These are phyloP conservation scores for Crotalaria pallida DNA, from an alignment of 306 rosid genomes.

Conservation along the genomic window DNA sequence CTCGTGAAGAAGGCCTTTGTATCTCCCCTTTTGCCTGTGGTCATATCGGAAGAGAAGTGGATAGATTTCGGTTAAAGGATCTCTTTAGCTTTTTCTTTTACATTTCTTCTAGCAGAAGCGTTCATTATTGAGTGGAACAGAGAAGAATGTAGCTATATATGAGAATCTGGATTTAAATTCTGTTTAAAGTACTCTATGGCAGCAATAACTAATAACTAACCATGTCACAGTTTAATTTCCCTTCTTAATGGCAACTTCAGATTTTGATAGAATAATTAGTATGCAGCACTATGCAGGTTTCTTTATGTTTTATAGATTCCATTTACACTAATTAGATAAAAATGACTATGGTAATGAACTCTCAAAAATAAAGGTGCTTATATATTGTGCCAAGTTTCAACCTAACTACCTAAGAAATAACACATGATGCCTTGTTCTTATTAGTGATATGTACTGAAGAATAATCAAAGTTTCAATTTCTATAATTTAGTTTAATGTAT, in stretches of 20 bases:
- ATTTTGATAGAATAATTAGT: background rate
- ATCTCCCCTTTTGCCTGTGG: slow-evolving; percentile 7
- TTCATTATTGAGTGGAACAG: slow-evolving; percentile 27
- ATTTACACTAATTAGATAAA: background rate
- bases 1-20: slow-evolving; percentile 23
- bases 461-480: background rate
- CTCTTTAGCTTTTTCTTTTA: slow-evolving; percentile 34
- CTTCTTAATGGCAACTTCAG: background rate
- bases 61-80: slow-evolving; percentile 30
- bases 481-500: background rate
- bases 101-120: slow-evolving; percentile 39
- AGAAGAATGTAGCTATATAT: background rate
- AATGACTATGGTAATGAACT: background rate
- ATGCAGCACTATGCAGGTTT: background rate
- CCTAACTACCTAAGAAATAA: background rate
- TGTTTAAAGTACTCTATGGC: background rate
- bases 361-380: background rate
- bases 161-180: background rate
- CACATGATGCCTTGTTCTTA: background rate
- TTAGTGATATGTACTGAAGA: background rate
- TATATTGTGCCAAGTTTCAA: background rate
- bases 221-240: background rate
- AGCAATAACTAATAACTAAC: no score
- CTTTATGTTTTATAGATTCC: background rate
- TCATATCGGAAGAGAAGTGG: slow-evolving; percentile 16